Evolutionary conservation across 441 rosid species (phyloP).

Genomic region (Biscutella laevigata): DNA sequence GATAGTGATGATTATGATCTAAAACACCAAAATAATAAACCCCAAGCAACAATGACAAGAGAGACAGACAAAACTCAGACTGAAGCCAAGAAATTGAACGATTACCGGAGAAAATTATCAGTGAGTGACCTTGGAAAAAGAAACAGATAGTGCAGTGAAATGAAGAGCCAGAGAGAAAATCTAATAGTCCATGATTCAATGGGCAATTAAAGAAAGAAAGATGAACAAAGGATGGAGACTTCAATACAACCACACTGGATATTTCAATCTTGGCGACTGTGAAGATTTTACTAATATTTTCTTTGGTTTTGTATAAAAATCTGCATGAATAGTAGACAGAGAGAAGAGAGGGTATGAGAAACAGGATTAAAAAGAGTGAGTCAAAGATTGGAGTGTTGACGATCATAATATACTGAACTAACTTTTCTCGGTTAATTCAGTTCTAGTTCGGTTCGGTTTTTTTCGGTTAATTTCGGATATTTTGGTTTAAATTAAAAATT

Average conservation of each 20-base stretch:
- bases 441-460: too few species aligned
- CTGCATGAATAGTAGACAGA: slow-evolving; percentile 12
- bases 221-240: slow-evolving; percentile 16
- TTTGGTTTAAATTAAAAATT: too few species aligned
- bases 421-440: too few species aligned
- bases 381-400: not conserved
- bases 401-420: too few species aligned
- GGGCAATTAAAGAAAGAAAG: not conserved
- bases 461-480: too few species aligned
- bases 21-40: not conserved
- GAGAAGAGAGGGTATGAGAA: not conserved
- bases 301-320: not conserved
- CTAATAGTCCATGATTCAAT: slow-evolving; percentile 3
- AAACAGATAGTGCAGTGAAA: not conserved
- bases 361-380: not conserved
- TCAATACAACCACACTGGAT: slow-evolving; percentile 7
- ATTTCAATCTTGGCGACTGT: slow-evolving; percentile 19
- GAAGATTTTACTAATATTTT: not conserved
- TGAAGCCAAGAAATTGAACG: not conserved
- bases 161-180: not conserved
- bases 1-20: slow-evolving; percentile 3
- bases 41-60: not conserved
- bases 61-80: not conserved
- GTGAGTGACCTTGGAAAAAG: slow-evolving; percentile 17
- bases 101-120: slow-evolving; percentile 4